Evolutionary conservation across 2,329 filamentous ascomycete genomes (phyloP), one percentile per base, ranked within the genome.

Genomic region (Alternaria conjuncta): DNA sequence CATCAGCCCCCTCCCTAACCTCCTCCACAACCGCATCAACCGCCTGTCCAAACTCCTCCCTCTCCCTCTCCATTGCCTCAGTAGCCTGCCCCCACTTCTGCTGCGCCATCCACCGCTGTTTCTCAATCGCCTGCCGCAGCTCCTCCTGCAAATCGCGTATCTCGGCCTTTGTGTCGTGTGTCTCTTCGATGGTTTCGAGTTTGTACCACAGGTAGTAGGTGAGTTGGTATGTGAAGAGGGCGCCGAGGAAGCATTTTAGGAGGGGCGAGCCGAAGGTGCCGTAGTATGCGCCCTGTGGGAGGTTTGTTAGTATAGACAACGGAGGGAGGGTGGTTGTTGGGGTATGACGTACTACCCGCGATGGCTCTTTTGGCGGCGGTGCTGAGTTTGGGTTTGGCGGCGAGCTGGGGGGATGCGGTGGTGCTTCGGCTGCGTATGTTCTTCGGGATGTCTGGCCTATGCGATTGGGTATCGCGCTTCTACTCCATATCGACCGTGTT

Each of bases 171-270:
- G 86, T 87, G 47, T 88, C 83, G 20, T 82, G 81, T 74, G 86
- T 88, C 60, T 87, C 83, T 81, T 96, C 92, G 57, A 92, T 85
- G 32, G 87, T 86, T 79, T 94, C 92, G 55, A 95, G 84, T 79
- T 90, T 92, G 41, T 87, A 77, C 92, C 92, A 96, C 13, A 82
- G 82, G 83, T 88, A 93, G 81, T 94, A 95, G 13, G 86, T 80
- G n/a, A 92, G 72, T 80, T 96, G 92, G 78, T 95, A 96, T 2
- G 90, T 91, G 75, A 93, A 89, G 59, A 94, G 86, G 57, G 92
- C 91, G 75, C 91, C 86, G 41, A 95, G 84, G 68, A 93, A 87
- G 57, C 89, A 89, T 81, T 94, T 95, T 57, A 88, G 86, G 49
- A 95, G 84, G 3, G 92, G 92, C 2, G 90, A 86, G 43, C 89